phyloP scores from a whole-genome alignment of 352 stramenopile genomes.

The Pythium oligandrum region DNA sequence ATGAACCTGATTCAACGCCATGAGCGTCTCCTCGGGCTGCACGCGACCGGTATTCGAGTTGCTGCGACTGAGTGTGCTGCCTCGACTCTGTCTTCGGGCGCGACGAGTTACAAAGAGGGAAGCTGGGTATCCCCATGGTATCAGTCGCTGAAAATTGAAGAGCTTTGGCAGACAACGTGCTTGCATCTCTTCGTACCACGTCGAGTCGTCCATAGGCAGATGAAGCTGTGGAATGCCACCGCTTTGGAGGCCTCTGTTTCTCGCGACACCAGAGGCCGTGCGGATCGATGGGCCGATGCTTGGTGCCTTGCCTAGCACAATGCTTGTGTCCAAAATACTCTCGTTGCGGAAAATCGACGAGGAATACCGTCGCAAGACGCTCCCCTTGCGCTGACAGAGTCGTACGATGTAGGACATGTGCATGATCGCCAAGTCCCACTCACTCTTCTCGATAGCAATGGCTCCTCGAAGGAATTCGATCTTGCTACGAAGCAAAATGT shows the following conservation, averaged over 20 bases:
- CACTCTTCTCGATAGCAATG: conserved; percentile 66
- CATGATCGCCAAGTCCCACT: conserved; percentile 54
- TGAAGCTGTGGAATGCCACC: conserved; percentile 3
- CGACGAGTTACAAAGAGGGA: too few relatives aligned
- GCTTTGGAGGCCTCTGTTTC: background rate
- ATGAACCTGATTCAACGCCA: conserved; percentile 48
- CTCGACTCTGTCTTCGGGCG: conserved; percentile 5
- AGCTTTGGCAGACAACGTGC: conserved; percentile 36
- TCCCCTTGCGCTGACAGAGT: conserved; percentile 60
- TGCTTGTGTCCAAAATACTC: conserved; percentile 18
- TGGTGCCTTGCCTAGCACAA: conserved; percentile 1
- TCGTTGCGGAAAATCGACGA: conserved; percentile 28
- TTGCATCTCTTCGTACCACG: conserved; percentile 17
- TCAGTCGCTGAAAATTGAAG: conserved; percentile 37
- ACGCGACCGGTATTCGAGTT: conserved; percentile 20
- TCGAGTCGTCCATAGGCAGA: conserved; percentile 9
- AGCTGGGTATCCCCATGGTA: conserved; percentile 12
- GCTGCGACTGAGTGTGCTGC: conserved; percentile 11
- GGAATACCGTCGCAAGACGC: conserved; percentile 45
- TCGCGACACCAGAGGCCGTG: conserved; percentile 8
- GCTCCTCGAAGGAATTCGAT: conserved; percentile 72
- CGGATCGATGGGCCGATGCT: background rate
- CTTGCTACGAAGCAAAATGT: conserved; percentile 52
- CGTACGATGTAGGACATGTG: conserved; percentile 64
- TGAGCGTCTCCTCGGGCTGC: conserved; percentile 48